Evolutionary conservation across 345 rosid species (phyloP), one percentile per base, ranked within the genome.

Genomic region (Eutrema yunnanense): DNA sequence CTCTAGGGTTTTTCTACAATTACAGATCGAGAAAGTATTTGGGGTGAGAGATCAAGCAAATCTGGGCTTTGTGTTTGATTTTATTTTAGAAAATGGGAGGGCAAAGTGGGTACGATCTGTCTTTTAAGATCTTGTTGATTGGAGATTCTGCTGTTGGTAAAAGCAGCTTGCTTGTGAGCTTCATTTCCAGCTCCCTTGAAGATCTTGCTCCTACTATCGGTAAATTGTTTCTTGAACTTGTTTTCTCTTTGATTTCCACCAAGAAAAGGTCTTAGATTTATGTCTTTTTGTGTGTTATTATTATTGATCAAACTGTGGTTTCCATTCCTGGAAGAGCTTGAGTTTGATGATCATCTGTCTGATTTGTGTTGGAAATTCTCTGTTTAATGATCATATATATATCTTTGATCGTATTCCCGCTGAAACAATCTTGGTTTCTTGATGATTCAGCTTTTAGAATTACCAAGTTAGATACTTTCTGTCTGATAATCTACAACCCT

Each of bases 121-220:
- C 98, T 1, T 94, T 94, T 85, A 94, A 91, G 92, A 86, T 94
- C 90, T 74, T 94, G 88, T 84, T 94, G 86, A 89, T 94, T 68
- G 98, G 98, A 13, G 98, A 91, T 79, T 91, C 98, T 8, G 91
- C 88, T 54, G 98, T 94, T 67, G 98, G 98, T 69, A 94, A 94
- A 82, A 94, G 98, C 78, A 88, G 97, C 64, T 89, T 94, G 67
- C 97, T 91, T 83, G 92, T 94, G 50, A 91, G 95, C 81, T 94
- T 94, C 91, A 94, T 94, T 79, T 89, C 97, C 48, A 69, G 65
- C 64, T 77, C 96, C 29, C 80, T 74, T 5, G 93, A 86, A 69
- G 93, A 86, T 89, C 90, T 86, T 75, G 75, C 95, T 65, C 97
- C 97, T 52, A 94, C 98, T 55, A 89, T 94, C 62, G 98, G 98